A percentile compares a stretch with the other conserved stretches of the same genome.
These are phyloP conservation scores for Bruguiera gymnorhiza DNA, from an alignment of 345 rosid genomes.

Conservation along the genomic window DNA sequence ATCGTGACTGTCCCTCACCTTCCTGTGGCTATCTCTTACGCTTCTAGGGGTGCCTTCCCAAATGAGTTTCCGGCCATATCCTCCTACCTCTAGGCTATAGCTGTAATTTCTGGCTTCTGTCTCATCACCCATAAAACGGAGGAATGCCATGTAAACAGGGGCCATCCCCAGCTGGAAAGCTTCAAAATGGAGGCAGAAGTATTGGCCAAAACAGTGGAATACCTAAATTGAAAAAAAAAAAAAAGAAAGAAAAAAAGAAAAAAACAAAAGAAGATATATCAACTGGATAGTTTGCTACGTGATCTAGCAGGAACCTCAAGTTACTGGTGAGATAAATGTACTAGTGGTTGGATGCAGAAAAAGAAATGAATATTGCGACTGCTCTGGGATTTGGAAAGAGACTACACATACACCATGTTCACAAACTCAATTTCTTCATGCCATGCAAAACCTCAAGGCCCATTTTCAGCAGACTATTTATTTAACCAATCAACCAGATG, in stretches of 20 bases:
- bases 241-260: slow-evolving; percentile 11
- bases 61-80: slow-evolving; percentile 78
- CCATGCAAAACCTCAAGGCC: neutral
- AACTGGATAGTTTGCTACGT: slow-evolving; percentile 4
- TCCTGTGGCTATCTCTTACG: slow-evolving; percentile 88
- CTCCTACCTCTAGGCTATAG: slow-evolving; percentile 96
- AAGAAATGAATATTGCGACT: no score
- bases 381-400: neutral
- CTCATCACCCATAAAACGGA: slow-evolving; percentile 95
- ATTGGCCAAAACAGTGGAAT: slow-evolving; percentile 90
- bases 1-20: slow-evolving; percentile 90
- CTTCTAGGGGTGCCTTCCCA: slow-evolving; percentile 96
- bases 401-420: neutral
- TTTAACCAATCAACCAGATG: neutral
- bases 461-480: neutral
- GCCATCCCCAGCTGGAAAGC: slow-evolving; percentile 98
- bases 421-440: neutral
- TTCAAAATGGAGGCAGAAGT: slow-evolving; percentile 96
- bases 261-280: slow-evolving; percentile 13
- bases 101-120: slow-evolving; percentile 79
- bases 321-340: neutral
- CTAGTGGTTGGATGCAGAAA: no score
- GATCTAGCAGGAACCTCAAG: neutral
- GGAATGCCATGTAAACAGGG: slow-evolving; percentile 94
- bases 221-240: slow-evolving; percentile 43